These are phyloP conservation scores for Aspergillus sp. DNA, from an alignment of 2,329 filamentous ascomycete species.

Conservation along the genomic window DNA sequence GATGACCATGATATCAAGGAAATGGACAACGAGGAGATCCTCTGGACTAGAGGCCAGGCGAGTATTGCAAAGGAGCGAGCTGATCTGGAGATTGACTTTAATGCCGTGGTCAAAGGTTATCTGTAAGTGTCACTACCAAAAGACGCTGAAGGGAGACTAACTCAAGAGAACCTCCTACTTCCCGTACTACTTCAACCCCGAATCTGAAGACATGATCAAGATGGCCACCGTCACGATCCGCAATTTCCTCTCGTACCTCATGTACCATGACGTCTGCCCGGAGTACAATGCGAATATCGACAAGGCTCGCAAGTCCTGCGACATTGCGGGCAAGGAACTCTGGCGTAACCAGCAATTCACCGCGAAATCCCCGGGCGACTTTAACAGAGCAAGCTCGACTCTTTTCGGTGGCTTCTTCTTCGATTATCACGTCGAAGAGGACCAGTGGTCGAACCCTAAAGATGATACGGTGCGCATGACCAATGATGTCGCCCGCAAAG, in stretches of 20 bases:
- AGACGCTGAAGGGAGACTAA: not conserved
- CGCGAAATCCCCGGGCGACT: conserved; percentile 61
- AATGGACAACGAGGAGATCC: conserved; percentile 58
- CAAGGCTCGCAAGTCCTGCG: conserved; percentile 60
- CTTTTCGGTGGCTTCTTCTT: conserved; percentile 56
- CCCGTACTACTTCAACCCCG: conserved; percentile 51
- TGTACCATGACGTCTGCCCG: conserved; percentile 77
- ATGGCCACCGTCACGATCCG: conserved; percentile 61
- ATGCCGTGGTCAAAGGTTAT: conserved; percentile 68
- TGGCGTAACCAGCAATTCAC: conserved; percentile 50
- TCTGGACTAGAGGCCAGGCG: conserved; percentile 52
- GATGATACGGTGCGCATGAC: conserved; percentile 34
- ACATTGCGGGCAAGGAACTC: conserved; percentile 60
- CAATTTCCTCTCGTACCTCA: conserved; percentile 84
- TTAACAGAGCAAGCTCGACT: conserved; percentile 68
- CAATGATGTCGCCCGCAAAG: conserved; percentile 41
- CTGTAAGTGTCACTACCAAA: conserved; percentile 48
- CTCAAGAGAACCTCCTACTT: conserved; percentile 49
- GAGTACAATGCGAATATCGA: conserved; percentile 66
- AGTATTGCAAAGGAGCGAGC: conserved; percentile 46
- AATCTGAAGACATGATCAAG: conserved; percentile 48
- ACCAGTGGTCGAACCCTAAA: conserved; percentile 34
- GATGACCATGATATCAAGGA: conserved; percentile 56
- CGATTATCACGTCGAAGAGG: conserved; percentile 34
- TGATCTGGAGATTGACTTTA: conserved; percentile 76